Evolutionary conservation across 495 filamentous ascomycete species (phyloP), one percentile per base, ranked within the genome.

Genomic region (Hapsidospora chrysogenum): DNA sequence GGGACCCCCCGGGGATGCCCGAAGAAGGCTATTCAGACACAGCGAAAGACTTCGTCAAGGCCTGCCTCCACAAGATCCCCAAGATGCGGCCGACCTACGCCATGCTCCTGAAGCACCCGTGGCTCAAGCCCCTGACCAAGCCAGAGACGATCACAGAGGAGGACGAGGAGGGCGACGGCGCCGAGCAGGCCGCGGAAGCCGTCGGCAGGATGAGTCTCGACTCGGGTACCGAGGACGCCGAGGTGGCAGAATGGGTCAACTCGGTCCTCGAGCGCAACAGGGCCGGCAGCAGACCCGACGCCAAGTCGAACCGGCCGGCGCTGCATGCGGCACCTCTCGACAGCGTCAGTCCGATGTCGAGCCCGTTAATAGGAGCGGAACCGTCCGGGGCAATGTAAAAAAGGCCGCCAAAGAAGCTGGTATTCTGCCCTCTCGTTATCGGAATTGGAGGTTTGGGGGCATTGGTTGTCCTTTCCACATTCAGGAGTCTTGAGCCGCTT

Each of bases 31-130:
- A 77, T 55, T 87, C 85, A 0, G 66, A 77, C 23, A 66, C 73
- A 4, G 85, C 92, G 0, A 77, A 78, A 23, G 76, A 85, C 38
- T 97, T 97, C 57, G 85, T 96, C 28, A 64, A 66, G 15, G 76
- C 79, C 31, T 96, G 92, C 52, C 68, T 97, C 31, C 82, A 94
- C 57, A 97, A 97, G 53, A 78, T 80, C 38, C 86, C 89, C 2
- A 82, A 79, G 35, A 72, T 89, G 20, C 79, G 89, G 11, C 89
- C 87, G 15, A 85, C 79, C 2, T 97, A 97, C 56, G 79, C 75
- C 29, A 85, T 83, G 68, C 68, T 97, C 14, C 63, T 97, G 10
- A 71, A 77, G 40, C 92, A 95, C 50, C 71, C 80, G 33, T 97
- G 89, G 89, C 64, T 97, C 3, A 64, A 76, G 30, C 63, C 74